These are phyloP conservation scores for Fusarium subtropicale DNA, from an alignment of 2,329 filamentous ascomycete genomes.

Conservation along the genomic window DNA sequence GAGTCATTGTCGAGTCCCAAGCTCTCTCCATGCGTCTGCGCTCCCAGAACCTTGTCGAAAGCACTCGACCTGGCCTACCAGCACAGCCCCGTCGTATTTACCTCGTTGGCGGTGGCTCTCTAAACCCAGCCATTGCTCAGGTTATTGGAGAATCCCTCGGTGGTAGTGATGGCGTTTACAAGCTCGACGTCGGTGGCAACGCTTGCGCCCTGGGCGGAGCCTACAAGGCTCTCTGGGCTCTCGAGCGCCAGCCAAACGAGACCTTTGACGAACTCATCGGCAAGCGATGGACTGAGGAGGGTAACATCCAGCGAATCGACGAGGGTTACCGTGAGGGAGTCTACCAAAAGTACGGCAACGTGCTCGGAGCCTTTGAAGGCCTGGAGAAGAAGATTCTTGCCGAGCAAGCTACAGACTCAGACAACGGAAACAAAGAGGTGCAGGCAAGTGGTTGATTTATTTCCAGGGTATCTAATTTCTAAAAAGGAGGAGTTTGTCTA, in stretches of 20 bases:
- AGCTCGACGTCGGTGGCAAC: constrained; percentile 93
- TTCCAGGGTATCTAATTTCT: constrained; percentile 47
- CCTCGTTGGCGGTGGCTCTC: constrained; percentile 90
- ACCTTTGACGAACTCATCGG: constrained; percentile 91
- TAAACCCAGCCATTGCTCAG: constrained; percentile 88
- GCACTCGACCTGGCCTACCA: constrained; percentile 68
- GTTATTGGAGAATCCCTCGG: constrained; percentile 90
- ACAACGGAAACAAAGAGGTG: constrained; percentile 15
- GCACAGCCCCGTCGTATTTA: constrained; percentile 90
- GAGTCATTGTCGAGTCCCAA: constrained; percentile 93
- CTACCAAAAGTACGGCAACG: constrained; percentile 82
- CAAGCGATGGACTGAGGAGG: constrained; percentile 84
- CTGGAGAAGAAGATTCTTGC: constrained; percentile 76
- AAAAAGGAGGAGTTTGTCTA: constrained; percentile 30
- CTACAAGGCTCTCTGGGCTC: constrained; percentile 95
- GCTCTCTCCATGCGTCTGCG: constrained; percentile 90
- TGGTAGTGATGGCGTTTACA: constrained; percentile 89
- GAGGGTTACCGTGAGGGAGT: constrained; percentile 80
- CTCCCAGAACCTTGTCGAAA: constrained; percentile 78
- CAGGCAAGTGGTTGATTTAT: constrained; percentile 32
- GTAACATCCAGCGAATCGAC: constrained; percentile 84
- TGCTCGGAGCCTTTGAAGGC: constrained; percentile 79
- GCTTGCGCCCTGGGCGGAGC: constrained; percentile 94
- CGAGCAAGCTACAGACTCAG: constrained; percentile 44
- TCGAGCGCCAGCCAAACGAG: constrained; percentile 75